Conservation (phyloP, 345 rosid genomes). For the Noccaea bulbosa region DNA sequence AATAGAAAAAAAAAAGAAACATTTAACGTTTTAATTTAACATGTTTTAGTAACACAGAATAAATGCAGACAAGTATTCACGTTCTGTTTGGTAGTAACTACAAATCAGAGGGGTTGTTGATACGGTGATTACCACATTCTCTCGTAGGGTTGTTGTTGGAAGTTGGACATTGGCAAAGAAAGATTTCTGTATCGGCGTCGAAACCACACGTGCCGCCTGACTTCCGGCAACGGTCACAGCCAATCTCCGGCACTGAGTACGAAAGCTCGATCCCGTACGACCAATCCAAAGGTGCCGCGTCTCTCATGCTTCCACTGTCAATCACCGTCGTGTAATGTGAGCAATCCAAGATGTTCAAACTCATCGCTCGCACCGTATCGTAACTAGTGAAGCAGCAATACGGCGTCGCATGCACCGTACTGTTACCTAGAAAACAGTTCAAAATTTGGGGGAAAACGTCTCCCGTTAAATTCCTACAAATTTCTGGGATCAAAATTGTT, state of each 20-base stretch:
- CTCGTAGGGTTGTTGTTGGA: constrained; percentile 60
- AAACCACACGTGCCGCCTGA: constrained; percentile 91
- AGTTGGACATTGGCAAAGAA: constrained; percentile 72
- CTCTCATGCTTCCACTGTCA: constrained; percentile 55
- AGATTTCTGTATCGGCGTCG: constrained; percentile 68
- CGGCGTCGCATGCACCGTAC: constrained; percentile 48
- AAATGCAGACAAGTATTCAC: too few relatives aligned
- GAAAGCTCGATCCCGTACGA: constrained; percentile 78
- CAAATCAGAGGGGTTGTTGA: background rate
- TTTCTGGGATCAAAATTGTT: too few relatives aligned
- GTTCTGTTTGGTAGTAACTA: background rate
- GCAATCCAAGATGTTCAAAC: constrained; percentile 88
- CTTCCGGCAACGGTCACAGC: constrained; percentile 64
- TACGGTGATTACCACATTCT: constrained; percentile 64
- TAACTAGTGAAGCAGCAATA: constrained; percentile 89
- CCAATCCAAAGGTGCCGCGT: constrained; percentile 77
- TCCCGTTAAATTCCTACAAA: too few relatives aligned
- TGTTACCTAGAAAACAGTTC: constrained; percentile 20
- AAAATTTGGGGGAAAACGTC: constrained; percentile 2
- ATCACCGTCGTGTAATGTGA: constrained; percentile 70
- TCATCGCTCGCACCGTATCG: constrained; percentile 80
- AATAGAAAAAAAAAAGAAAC: background rate
- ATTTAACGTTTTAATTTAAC: background rate
- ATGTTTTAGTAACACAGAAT: background rate
- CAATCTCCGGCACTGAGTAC: constrained; percentile 66